Conservation (phyloP, 2,329 filamentous ascomycete genomes). For the Fusarium domesticum region DNA sequence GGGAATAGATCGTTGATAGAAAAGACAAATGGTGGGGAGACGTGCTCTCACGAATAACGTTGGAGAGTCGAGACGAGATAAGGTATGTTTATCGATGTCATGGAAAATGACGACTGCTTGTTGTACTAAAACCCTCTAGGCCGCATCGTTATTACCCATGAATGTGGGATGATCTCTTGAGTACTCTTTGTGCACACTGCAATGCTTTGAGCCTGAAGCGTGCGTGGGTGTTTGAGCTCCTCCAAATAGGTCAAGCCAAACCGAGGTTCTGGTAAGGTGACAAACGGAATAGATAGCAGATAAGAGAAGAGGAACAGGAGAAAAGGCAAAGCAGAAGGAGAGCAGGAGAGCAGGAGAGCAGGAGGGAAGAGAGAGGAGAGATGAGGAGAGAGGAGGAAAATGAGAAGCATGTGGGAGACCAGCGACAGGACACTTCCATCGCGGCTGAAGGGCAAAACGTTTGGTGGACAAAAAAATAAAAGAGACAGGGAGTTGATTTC, state of each 20-base stretch:
- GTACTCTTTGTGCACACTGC: neutral
- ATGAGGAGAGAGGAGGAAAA: constrained; percentile 5
- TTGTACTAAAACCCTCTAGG: neutral
- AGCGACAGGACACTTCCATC: too few species aligned
- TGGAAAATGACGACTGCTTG: too few species aligned
- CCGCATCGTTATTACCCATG: neutral
- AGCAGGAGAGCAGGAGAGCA: too few species aligned
- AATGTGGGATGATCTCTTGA: neutral
- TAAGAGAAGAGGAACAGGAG: constrained; percentile 8
- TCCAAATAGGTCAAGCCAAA: constrained; percentile 7
- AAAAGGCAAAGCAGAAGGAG: constrained; percentile 7
- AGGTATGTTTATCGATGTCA: neutral
- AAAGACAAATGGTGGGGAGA: constrained; percentile 9
- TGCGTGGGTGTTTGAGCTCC: constrained; percentile 3
- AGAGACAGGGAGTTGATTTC: neutral
- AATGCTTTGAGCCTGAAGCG: neutral
- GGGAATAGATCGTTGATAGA: neutral
- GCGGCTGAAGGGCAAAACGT: constrained; percentile 1
- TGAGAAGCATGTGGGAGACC: too few species aligned
- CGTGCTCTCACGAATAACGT: constrained; percentile 7
- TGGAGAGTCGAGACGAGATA: constrained; percentile 6
- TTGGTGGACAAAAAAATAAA: constrained; percentile 3
- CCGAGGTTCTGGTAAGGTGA: constrained; percentile 2
- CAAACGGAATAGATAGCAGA: constrained; percentile 3
- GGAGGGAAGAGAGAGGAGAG: constrained; percentile 9